Conservation (phyloP, 768 basidiomycete genomes). For the Tylopilus vinaceipallidus region DNA sequence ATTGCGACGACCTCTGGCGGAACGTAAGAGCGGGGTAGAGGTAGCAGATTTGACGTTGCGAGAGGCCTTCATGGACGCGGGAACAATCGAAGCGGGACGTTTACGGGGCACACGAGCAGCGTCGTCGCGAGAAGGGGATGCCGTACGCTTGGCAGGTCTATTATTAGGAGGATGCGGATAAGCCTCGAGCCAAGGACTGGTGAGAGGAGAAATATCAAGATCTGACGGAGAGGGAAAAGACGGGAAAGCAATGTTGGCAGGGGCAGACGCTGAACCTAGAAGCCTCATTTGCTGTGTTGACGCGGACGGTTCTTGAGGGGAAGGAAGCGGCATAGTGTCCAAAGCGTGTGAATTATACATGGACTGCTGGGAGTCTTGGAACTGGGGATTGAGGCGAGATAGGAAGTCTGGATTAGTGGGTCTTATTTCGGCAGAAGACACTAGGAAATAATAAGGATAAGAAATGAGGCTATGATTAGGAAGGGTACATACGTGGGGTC, state of each 20-base stretch:
- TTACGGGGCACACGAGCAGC: slow-evolving; percentile 45
- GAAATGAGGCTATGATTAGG: slow-evolving; percentile 6
- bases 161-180: slow-evolving; percentile 37
- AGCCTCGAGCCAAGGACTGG: slow-evolving; percentile 78
- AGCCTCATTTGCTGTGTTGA: slow-evolving; percentile 31
- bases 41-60: slow-evolving; percentile 47
- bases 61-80: slow-evolving; percentile 21
- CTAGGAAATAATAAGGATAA: slow-evolving; percentile 34
- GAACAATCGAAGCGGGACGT: slow-evolving; percentile 44
- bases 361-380: slow-evolving; percentile 29
- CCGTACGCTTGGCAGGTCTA: slow-evolving; percentile 47
- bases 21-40: slow-evolving; percentile 57
- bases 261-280: slow-evolving; percentile 58
- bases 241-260: slow-evolving; percentile 71
- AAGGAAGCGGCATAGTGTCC: slow-evolving; percentile 27
- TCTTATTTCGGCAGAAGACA: slow-evolving; percentile 64
- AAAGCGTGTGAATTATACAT: slow-evolving; percentile 26
- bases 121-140: slow-evolving; percentile 59
- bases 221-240: slow-evolving; percentile 48
- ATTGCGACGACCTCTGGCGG: slow-evolving; percentile 41
- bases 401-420: slow-evolving; percentile 58
- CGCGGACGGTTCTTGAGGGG: slow-evolving; percentile 30
- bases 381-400: slow-evolving; percentile 59
- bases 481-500: slow-evolving; percentile 56
- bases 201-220: slow-evolving; percentile 74